Evolutionary conservation across 495 filamentous ascomycete genomes (phyloP).

Genomic region (Friedmanniomyces simplex): DNA sequence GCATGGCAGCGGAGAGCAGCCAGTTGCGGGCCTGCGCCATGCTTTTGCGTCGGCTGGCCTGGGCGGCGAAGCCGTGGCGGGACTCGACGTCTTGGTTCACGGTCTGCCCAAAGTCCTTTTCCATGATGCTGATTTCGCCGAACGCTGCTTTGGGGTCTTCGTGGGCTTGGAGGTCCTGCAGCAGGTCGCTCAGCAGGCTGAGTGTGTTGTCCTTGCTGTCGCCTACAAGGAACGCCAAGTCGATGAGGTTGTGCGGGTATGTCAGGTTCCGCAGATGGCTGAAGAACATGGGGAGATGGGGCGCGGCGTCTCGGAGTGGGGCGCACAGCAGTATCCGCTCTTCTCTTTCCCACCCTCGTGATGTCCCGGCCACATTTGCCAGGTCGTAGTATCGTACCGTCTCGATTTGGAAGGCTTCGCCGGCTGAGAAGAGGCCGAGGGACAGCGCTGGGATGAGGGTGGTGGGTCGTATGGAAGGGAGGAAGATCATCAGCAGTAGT

Average conservation of each 20-base stretch:
- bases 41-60: slow-evolving; percentile 83
- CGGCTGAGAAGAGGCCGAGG: slow-evolving; percentile 54
- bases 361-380: slow-evolving; percentile 75
- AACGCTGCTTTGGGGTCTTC: slow-evolving; percentile 68
- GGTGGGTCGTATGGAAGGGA: slow-evolving; percentile 55
- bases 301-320: slow-evolving; percentile 83
- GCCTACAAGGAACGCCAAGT: slow-evolving; percentile 92
- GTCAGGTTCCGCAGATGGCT: slow-evolving; percentile 90
- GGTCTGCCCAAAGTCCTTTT: slow-evolving; percentile 98
- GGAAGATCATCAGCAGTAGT: slow-evolving; percentile 53
- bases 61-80: slow-evolving; percentile 93
- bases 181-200: slow-evolving; percentile 56
- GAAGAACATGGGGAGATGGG: slow-evolving; percentile 97
- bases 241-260: slow-evolving; percentile 92
- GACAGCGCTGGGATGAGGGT: slow-evolving; percentile 52
- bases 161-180: slow-evolving; percentile 72
- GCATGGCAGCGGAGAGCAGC: slow-evolving; percentile 84
- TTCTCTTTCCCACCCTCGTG: slow-evolving; percentile 85
- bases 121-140: slow-evolving; percentile 93
- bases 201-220: slow-evolving; percentile 92
- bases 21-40: slow-evolving; percentile 99
- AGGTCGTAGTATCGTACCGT: slow-evolving; percentile 97
- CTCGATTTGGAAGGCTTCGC: slow-evolving; percentile 68
- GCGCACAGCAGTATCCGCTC: slow-evolving; percentile 94
- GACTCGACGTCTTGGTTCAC: slow-evolving; percentile 98